Conservation (phyloP, 495 filamentous ascomycete species). For the Parmelia sp. region DNA sequence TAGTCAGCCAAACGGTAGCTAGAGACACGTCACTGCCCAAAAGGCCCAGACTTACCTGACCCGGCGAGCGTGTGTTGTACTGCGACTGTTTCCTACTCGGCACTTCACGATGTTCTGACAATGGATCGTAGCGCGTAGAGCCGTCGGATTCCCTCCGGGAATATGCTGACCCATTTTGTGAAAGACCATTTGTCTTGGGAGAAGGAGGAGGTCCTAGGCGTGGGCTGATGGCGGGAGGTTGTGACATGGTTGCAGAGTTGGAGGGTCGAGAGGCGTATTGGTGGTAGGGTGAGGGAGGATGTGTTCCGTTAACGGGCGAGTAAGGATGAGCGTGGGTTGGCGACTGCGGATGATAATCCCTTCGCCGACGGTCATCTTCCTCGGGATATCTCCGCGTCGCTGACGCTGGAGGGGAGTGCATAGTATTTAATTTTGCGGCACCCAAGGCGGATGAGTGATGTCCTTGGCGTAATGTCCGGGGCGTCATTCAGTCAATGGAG, state of each 20-base stretch:
- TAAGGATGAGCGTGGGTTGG: slow-evolving; percentile 24
- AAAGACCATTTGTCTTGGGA: slow-evolving; percentile 25
- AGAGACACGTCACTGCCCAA: slow-evolving; percentile 8
- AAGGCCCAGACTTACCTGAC: slow-evolving; percentile 30
- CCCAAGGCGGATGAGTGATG: slow-evolving; percentile 22
- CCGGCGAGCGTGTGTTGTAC: slow-evolving; percentile 33
- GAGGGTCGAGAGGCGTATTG: slow-evolving; percentile 27
- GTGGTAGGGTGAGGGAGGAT: slow-evolving; percentile 22
- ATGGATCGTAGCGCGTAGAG: slow-evolving; percentile 45
- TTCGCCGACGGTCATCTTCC: slow-evolving; percentile 30
- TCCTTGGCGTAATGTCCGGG: slow-evolving; percentile 3
- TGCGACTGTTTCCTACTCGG: slow-evolving; percentile 27
- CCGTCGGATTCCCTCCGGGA: slow-evolving; percentile 18
- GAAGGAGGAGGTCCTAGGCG: slow-evolving; percentile 23
- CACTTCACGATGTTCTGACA: slow-evolving; percentile 35
- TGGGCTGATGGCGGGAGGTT: slow-evolving; percentile 25
- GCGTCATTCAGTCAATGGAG: neutral
- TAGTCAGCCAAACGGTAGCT: slow-evolving; percentile 19
- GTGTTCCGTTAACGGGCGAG: slow-evolving; percentile 24
- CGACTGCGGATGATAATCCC: slow-evolving; percentile 26
- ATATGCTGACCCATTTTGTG: slow-evolving; percentile 20
- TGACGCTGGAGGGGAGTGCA: slow-evolving; percentile 15
- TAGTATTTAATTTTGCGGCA: slow-evolving; percentile 10
- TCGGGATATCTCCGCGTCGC: slow-evolving; percentile 26
- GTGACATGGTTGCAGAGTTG: slow-evolving; percentile 20